These are phyloP conservation scores for Zangia roseola DNA, from an alignment of 768 basidiomycete species.

Conservation along the genomic window DNA sequence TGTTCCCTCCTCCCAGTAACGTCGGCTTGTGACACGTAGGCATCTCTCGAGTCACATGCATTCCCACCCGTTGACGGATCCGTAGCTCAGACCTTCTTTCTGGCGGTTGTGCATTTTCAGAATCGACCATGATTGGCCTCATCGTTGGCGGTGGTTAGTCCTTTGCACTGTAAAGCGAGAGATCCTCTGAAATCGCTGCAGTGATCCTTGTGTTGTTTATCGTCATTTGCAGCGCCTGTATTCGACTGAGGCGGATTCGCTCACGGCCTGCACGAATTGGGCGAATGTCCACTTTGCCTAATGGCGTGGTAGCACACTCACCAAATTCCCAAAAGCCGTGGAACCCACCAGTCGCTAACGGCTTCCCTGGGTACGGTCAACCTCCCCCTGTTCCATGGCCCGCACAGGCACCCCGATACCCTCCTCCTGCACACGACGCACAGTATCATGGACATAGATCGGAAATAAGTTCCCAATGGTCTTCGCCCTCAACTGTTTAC, in stretches of 20 bases:
- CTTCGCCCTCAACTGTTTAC: not conserved
- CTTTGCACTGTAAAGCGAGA: not conserved
- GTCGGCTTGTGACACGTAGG: conserved; percentile 17
- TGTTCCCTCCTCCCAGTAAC: conserved; percentile 6
- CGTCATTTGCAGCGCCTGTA: not conserved
- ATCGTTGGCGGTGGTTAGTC: conserved; percentile 10
- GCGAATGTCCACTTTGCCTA: not conserved
- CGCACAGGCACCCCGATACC: conserved; percentile 4
- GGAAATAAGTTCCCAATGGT: not conserved
- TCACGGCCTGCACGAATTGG: not conserved
- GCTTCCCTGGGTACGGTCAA: not conserved
- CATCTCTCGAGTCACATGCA: not conserved
- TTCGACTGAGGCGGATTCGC: conserved; percentile 7
- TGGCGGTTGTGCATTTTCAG: not conserved
- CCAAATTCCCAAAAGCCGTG: conserved; percentile 2
- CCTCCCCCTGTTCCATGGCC: conserved; percentile 1
- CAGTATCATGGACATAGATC: not conserved
- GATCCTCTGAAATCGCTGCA: conserved; percentile 7
- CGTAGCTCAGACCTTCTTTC: not conserved
- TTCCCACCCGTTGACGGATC: not conserved
- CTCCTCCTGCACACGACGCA: conserved; percentile 4
- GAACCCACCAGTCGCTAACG: not conserved
- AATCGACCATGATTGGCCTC: not conserved
- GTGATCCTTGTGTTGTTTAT: not conserved
- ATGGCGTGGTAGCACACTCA: not conserved